Conservation (phyloP, 441 rosid genomes). For the Erodium chrysanthum region DNA sequence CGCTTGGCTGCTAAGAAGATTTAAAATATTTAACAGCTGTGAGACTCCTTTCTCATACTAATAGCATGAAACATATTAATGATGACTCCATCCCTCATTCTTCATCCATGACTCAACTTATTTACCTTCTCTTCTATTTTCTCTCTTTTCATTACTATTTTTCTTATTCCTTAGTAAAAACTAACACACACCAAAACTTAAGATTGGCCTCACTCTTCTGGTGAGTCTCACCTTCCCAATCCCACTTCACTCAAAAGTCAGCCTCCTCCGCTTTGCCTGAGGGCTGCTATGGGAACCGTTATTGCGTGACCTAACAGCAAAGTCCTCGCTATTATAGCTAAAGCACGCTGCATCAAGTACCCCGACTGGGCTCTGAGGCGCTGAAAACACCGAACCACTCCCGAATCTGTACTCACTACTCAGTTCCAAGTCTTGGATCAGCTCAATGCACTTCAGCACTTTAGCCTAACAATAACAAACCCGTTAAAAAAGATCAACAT, state of each 20-base stretch:
- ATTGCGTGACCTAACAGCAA: constrained; percentile 23
- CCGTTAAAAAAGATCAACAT: neutral
- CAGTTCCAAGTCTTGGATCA: constrained; percentile 30
- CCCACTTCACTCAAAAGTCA: constrained; percentile 22
- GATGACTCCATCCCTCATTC: constrained; percentile 15
- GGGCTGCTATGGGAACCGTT: constrained; percentile 32
- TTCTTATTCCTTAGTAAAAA: constrained; percentile 15
- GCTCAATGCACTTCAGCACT: constrained; percentile 33
- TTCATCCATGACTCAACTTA: constrained; percentile 27
- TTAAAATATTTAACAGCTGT: constrained; percentile 39
- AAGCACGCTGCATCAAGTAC: constrained; percentile 61
- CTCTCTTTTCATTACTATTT: too few relatives aligned
- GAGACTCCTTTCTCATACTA: constrained; percentile 25
- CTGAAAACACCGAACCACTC: constrained; percentile 21
- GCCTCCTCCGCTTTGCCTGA: constrained; percentile 40
- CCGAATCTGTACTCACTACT: constrained; percentile 23
- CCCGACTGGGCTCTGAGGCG: constrained; percentile 60
- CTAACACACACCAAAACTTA: constrained; percentile 10
- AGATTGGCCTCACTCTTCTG: too few relatives aligned
- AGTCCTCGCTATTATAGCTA: constrained; percentile 50
- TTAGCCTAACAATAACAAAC: constrained; percentile 35
- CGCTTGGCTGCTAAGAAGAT: constrained; percentile 23
- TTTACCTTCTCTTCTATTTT: neutral
- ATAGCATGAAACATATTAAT: neutral
- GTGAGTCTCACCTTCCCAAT: too few relatives aligned